A percentile compares a stretch with the other conserved stretches of the same genome.
These are phyloP conservation scores for Verticillium klebahnii DNA, from an alignment of 2,329 filamentous ascomycete genomes.

Conservation along the genomic window DNA sequence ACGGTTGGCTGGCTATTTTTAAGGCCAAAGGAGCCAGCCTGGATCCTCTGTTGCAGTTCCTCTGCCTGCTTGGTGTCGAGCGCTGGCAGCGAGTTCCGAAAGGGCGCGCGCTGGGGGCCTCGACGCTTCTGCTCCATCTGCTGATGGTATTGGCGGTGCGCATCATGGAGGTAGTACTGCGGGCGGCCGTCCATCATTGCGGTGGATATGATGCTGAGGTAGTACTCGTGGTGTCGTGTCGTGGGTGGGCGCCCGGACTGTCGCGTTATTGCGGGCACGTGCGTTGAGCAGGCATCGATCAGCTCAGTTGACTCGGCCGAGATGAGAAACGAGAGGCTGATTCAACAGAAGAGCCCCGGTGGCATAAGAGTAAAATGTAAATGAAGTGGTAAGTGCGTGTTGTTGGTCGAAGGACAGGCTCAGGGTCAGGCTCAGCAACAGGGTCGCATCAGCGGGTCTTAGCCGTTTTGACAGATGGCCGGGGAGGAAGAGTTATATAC, in stretches of 20 bases:
- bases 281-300: not conserved
- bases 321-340: not conserved
- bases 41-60: not conserved
- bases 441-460: not conserved
- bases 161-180: not conserved
- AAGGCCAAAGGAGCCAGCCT: not conserved
- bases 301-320: not conserved
- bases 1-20: not conserved
- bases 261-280: not conserved
- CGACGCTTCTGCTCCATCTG: not conserved
- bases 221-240: not conserved
- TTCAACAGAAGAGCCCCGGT: not conserved
- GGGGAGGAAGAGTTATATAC: not conserved
- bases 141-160: constrained; percentile 1
- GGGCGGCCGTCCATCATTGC: not conserved
- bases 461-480: not conserved
- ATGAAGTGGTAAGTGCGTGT: not conserved
- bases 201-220: not conserved
- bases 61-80: not conserved
- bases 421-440: not conserved
- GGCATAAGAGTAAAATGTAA: not conserved
- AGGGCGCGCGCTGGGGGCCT: not conserved
- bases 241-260: not conserved
- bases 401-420: not conserved
- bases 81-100: not conserved